A percentile compares a stretch with the other conserved stretches of the same genome.
Conservation (phyloP, 2,329 filamentous ascomycete species). For the Phyllosticta capitalensis region DNA sequence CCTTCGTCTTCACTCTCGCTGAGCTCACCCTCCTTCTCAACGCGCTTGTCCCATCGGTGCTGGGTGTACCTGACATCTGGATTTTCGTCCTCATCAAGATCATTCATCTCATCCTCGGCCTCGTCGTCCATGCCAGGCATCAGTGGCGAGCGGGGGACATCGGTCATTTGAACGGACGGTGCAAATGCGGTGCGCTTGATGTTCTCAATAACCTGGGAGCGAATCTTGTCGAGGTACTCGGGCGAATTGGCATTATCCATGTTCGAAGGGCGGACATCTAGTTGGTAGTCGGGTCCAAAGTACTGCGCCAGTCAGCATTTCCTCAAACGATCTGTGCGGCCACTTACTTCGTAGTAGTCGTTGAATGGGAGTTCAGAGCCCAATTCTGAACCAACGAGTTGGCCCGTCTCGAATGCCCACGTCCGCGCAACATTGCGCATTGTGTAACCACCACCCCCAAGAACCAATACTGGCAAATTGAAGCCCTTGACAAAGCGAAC, state of each 20-base stretch:
- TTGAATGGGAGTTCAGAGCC: slow-evolving; percentile 4
- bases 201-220: slow-evolving; percentile 56
- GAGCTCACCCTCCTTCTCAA: slow-evolving; percentile 68
- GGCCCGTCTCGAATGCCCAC: slow-evolving; percentile 89
- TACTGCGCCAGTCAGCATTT: slow-evolving; percentile 36
- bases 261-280: slow-evolving; percentile 59
- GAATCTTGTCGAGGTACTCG: slow-evolving; percentile 61
- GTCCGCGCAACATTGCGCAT: slow-evolving; percentile 92
- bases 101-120: slow-evolving; percentile 52
- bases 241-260: slow-evolving; percentile 64
- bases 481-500: slow-evolving; percentile 80
- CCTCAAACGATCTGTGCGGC: background rate
- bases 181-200: slow-evolving; percentile 53
- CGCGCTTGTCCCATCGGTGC: slow-evolving; percentile 69
- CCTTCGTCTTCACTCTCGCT: slow-evolving; percentile 72
- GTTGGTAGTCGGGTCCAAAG: slow-evolving; percentile 60
- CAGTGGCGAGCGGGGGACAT: slow-evolving; percentile 49
- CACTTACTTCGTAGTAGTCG: slow-evolving; percentile 9
- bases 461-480: slow-evolving; percentile 72
- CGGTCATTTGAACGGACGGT: slow-evolving; percentile 56
- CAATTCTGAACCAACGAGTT: background rate
- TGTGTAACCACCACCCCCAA: slow-evolving; percentile 93
- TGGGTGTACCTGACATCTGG: slow-evolving; percentile 75
- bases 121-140: slow-evolving; percentile 54
- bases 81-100: slow-evolving; percentile 75